These are phyloP conservation scores for Cladosporium austrohemisphaericum DNA, from an alignment of 2,329 filamentous ascomycete species.

Conservation along the genomic window DNA sequence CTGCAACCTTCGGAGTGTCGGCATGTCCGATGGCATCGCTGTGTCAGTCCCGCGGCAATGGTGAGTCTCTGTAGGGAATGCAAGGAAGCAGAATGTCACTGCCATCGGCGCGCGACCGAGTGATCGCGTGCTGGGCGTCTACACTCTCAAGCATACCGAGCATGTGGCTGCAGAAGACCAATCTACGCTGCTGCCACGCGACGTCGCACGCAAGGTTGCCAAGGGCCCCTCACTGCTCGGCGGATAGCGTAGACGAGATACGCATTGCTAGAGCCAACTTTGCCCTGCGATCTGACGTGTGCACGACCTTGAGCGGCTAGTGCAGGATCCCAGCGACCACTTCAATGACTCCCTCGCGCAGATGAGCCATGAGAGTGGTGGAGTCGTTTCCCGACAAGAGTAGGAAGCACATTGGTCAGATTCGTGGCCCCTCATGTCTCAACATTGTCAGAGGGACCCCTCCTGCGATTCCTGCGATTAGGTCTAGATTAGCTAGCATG, in stretches of 20 bases:
- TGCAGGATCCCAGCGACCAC: constrained; percentile 9
- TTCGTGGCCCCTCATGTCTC: too few species aligned
- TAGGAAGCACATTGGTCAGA: constrained; percentile 1
- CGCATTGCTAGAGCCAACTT: background rate
- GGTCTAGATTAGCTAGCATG: too few species aligned
- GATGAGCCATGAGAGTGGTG: background rate
- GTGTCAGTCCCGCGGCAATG: too few species aligned
- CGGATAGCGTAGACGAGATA: constrained; percentile 5
- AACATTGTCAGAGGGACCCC: too few species aligned
- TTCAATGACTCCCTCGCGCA: background rate
- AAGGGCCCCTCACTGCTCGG: constrained; percentile 12
- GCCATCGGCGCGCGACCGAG: background rate
- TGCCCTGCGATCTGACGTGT: constrained; percentile 11
- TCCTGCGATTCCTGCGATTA: too few species aligned
- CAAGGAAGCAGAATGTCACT: background rate
- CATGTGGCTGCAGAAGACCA: too few species aligned
- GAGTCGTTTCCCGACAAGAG: background rate
- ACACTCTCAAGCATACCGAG: too few species aligned
- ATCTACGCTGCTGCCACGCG: constrained; percentile 7
- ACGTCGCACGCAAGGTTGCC: constrained; percentile 5
- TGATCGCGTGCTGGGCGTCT: too few species aligned
- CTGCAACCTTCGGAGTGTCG: constrained; percentile 11
- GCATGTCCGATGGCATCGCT: constrained; percentile 2
- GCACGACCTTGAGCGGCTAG: constrained; percentile 5
- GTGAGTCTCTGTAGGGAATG: too few species aligned